phyloP scores from a whole-genome alignment of 306 rosid genomes.

The Vicia villosa region DNA sequence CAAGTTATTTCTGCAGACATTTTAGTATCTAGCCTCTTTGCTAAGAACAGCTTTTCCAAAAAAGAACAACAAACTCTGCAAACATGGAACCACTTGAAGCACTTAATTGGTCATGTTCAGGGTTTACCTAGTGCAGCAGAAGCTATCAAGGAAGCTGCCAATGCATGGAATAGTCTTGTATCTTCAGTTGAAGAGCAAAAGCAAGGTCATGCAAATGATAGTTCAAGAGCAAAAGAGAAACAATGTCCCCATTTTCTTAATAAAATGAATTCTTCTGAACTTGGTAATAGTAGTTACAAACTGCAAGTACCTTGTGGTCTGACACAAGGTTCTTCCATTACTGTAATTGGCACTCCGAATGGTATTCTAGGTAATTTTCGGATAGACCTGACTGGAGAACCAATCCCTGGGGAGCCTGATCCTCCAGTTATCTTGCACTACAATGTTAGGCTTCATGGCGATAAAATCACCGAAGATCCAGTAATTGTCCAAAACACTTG shows the following conservation, averaged over 20 bases:
- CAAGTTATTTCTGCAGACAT: slow-evolving; percentile 66
- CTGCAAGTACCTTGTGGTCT: slow-evolving; percentile 90
- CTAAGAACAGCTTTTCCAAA: slow-evolving; percentile 60
- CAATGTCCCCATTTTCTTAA: slow-evolving; percentile 94
- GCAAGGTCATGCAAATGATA: slow-evolving; percentile 59
- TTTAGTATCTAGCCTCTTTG: slow-evolving; percentile 65
- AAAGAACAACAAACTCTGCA: slow-evolving; percentile 67
- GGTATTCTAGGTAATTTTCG: slow-evolving; percentile 89
- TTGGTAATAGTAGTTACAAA: slow-evolving; percentile 56
- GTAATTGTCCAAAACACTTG: slow-evolving; percentile 97
- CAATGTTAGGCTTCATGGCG: slow-evolving; percentile 95
- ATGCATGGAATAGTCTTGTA: slow-evolving; percentile 78
- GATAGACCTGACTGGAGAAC: slow-evolving; percentile 86
- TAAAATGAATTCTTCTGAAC: slow-evolving; percentile 70
- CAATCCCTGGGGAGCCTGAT: slow-evolving; percentile 97
- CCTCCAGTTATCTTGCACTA: slow-evolving; percentile 93
- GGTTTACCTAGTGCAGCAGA: slow-evolving; percentile 90
- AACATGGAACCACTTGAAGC: slow-evolving; percentile 82
- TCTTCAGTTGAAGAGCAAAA: slow-evolving; percentile 66
- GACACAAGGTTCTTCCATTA: slow-evolving; percentile 94
- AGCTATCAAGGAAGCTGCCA: slow-evolving; percentile 91
- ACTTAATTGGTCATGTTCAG: slow-evolving; percentile 65
- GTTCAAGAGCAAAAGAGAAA: slow-evolving; percentile 71
- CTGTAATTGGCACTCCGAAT: slow-evolving; percentile 82
- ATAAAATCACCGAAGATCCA: slow-evolving; percentile 93